Percentiles rank a stretch among this genome's conserved stretches.
phyloP scores from a whole-genome alignment of 2,329 filamentous ascomycete species.

The Keithomyces neogunnii region DNA sequence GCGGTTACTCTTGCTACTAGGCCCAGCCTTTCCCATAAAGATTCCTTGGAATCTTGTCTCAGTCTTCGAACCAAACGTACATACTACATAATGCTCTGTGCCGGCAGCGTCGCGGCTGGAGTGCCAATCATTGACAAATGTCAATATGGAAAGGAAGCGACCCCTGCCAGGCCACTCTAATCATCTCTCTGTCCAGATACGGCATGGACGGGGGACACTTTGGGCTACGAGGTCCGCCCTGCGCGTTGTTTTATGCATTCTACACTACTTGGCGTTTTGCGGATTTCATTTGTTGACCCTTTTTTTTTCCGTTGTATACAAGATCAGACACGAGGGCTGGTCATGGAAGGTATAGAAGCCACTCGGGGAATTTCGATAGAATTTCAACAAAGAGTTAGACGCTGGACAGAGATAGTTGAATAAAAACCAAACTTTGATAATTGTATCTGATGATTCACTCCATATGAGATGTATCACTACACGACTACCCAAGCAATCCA shows the following conservation, averaged over 20 bases:
- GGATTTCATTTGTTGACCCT: neutral
- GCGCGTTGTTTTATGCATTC: neutral
- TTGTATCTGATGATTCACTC: too few species aligned
- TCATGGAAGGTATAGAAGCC: constrained; percentile 6
- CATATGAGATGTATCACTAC: too few species aligned
- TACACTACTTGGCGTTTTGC: constrained; percentile 7
- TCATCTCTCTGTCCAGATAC: neutral
- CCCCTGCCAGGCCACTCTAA: neutral
- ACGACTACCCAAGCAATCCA: too few species aligned
- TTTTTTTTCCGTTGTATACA: neutral
- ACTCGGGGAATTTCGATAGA: constrained; percentile 1
- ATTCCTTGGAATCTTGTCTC: neutral
- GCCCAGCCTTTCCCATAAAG: constrained; percentile 1
- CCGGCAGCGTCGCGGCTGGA: neutral
- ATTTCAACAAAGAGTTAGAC: neutral
- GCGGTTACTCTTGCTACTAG: constrained; percentile 58
- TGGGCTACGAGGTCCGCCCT: neutral
- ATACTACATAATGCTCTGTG: neutral
- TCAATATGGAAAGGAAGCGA: neutral
- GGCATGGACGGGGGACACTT: neutral
- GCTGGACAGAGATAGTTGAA: too few species aligned
- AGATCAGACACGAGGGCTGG: neutral
- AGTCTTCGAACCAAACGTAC: neutral
- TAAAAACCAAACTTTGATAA: too few species aligned
- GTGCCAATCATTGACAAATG: neutral